A percentile compares a stretch with the other conserved stretches of the same genome.
phyloP scores from a whole-genome alignment of 2,329 filamentous ascomycete species.

The Graphilbum fragrans region DNA sequence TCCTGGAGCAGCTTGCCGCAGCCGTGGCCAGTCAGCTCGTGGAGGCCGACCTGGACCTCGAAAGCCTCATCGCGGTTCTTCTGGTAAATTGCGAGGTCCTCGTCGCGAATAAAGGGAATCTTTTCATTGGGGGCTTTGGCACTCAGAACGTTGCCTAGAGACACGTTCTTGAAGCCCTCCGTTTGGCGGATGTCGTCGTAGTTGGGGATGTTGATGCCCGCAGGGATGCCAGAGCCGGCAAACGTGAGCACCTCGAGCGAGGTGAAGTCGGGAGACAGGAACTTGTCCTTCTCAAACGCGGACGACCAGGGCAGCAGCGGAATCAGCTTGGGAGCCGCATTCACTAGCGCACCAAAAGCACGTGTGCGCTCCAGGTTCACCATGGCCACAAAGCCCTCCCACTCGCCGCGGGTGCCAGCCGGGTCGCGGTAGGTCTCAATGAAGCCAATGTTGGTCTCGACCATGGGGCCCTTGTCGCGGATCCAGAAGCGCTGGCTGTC shows the following conservation, averaged over 20 bases:
- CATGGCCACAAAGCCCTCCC: constrained; percentile 72
- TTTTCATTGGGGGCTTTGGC: constrained; percentile 88
- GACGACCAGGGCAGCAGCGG: constrained; percentile 78
- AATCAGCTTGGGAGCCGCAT: constrained; percentile 70
- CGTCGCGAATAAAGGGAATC: constrained; percentile 75
- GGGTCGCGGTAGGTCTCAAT: constrained; percentile 81
- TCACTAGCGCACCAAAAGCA: constrained; percentile 77
- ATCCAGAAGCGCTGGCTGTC: constrained; percentile 75
- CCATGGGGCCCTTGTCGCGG: constrained; percentile 65
- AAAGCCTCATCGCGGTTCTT: constrained; percentile 80
- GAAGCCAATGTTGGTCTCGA: constrained; percentile 74
- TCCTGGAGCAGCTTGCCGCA: constrained; percentile 92
- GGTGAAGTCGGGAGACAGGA: constrained; percentile 90
- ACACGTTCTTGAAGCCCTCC: constrained; percentile 87
- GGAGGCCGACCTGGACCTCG: constrained; percentile 90
- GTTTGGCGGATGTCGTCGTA: constrained; percentile 71
- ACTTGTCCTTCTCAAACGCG: constrained; percentile 93
- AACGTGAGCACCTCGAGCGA: constrained; percentile 87
- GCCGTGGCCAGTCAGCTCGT: constrained; percentile 78
- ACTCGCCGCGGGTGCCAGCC: constrained; percentile 68
- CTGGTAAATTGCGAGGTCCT: constrained; percentile 66
- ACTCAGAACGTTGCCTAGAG: constrained; percentile 81
- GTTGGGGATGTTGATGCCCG: constrained; percentile 58
- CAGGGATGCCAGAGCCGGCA: constrained; percentile 53
- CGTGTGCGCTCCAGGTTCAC: constrained; percentile 85